These are phyloP conservation scores for Sistotremastrum suecicum DNA, from an alignment of 768 basidiomycete species.

Conservation along the genomic window DNA sequence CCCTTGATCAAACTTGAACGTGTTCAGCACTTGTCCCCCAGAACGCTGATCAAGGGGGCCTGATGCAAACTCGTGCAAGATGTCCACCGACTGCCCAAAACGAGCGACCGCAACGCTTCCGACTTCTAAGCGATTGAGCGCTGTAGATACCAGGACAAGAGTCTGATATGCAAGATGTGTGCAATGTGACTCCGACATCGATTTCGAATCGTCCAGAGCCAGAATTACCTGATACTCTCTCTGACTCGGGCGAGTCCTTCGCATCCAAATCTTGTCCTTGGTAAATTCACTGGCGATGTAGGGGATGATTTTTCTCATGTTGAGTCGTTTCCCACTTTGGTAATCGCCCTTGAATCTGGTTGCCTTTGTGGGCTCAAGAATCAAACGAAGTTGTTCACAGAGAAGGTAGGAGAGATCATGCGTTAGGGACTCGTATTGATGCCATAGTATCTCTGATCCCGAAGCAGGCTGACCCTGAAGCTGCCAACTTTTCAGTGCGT, in stretches of 20 bases:
- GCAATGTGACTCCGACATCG: slow-evolving; percentile 88
- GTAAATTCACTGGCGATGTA: slow-evolving; percentile 99
- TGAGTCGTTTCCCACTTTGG: slow-evolving; percentile 90
- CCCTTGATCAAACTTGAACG: slow-evolving; percentile 82
- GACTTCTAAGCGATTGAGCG: slow-evolving; percentile 81
- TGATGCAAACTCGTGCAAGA: slow-evolving; percentile 75
- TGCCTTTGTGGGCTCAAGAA: slow-evolving; percentile 88
- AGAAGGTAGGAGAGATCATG: slow-evolving; percentile 82
- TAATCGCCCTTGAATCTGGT: slow-evolving; percentile 94
- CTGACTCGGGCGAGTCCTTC: slow-evolving; percentile 84
- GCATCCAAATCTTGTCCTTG: slow-evolving; percentile 98
- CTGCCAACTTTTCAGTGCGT: slow-evolving; percentile 48
- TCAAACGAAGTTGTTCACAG: slow-evolving; percentile 92
- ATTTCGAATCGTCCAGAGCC: slow-evolving; percentile 90
- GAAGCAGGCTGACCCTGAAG: slow-evolving; percentile 38
- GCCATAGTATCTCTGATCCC: slow-evolving; percentile 72
- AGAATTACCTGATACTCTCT: slow-evolving; percentile 93
- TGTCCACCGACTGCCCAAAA: slow-evolving; percentile 80
- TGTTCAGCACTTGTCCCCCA: slow-evolving; percentile 65
- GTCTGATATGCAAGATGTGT: slow-evolving; percentile 92
- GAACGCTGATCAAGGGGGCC: slow-evolving; percentile 71
- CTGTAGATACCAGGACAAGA: slow-evolving; percentile 80
- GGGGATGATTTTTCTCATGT: slow-evolving; percentile 97
- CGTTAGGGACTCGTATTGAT: slow-evolving; percentile 79
- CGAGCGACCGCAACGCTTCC: slow-evolving; percentile 88